Conservation (phyloP, 2,329 filamentous ascomycete genomes). For the Fusarium sp. region DNA sequence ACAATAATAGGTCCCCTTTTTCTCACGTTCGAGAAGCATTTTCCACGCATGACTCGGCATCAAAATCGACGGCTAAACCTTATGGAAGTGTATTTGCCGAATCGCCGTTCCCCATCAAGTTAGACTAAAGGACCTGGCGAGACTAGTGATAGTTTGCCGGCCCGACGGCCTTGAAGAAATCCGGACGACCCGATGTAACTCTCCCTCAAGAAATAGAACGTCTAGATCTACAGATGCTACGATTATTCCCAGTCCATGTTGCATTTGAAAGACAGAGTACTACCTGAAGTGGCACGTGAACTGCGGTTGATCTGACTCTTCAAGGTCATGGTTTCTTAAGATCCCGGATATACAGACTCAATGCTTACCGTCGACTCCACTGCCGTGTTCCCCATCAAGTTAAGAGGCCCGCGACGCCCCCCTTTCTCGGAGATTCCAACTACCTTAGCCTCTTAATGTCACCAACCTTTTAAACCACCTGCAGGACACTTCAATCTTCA, state of each 20-base stretch:
- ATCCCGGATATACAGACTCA: not conserved
- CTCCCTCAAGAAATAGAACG: not conserved
- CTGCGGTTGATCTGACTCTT: not conserved
- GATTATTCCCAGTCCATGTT: not conserved
- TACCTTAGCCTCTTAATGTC: not conserved
- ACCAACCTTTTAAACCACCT: not conserved
- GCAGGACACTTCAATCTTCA: not conserved
- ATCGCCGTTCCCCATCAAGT: not conserved
- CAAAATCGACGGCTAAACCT: not conserved
- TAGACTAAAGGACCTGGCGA: not conserved
- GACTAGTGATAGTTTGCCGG: not conserved
- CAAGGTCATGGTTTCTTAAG: not conserved
- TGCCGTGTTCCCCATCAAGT: constrained; percentile 4
- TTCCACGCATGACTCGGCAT: not conserved
- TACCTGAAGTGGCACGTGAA: not conserved
- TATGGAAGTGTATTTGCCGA: not conserved
- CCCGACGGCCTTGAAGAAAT: not conserved
- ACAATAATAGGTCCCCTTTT: not conserved
- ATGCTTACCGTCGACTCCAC: constrained; percentile 1
- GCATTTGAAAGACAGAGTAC: not conserved
- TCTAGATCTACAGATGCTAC: not conserved
- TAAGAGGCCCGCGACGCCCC: not conserved
- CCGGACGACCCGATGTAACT: not conserved
- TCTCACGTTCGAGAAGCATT: not conserved
- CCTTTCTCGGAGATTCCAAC: constrained; percentile 17